Percentiles rank a stretch among this genome's conserved stretches.
phyloP scores from a whole-genome alignment of 1,284 basidiomycete species.

The Coriolopsis trogii region DNA sequence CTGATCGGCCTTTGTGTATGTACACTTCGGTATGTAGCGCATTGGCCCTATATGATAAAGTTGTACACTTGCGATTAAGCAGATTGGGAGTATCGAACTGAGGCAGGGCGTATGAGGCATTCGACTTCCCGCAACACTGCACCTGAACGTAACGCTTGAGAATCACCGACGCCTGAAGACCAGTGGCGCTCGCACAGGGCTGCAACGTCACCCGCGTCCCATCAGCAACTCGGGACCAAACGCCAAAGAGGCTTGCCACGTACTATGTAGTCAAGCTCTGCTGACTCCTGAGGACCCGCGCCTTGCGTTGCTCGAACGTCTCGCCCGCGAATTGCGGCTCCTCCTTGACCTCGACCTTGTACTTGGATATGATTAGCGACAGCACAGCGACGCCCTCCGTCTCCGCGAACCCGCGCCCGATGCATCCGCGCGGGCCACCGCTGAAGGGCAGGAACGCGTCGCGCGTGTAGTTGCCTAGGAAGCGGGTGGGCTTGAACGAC shows the following conservation, averaged over 20 bases:
- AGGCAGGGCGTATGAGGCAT: too few relatives aligned
- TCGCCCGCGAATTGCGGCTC: constrained; percentile 35
- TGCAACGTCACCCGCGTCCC: neutral
- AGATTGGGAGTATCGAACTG: too few relatives aligned
- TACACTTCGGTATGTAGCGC: too few relatives aligned
- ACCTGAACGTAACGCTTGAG: too few relatives aligned
- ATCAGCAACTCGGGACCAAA: neutral
- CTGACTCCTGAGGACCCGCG: constrained; percentile 26
- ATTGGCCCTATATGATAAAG: too few relatives aligned
- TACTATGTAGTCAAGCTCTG: constrained; percentile 21
- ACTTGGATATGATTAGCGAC: constrained; percentile 23
- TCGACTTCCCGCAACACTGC: too few relatives aligned
- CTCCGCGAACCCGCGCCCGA: constrained; percentile 42
- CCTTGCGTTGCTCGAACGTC: constrained; percentile 33
- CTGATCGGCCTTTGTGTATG: too few relatives aligned
- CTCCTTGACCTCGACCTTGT: constrained; percentile 30
- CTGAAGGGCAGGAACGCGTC: constrained; percentile 48
- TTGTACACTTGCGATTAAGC: too few relatives aligned
- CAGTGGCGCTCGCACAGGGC: constrained; percentile 19
- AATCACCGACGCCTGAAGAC: constrained; percentile 18
- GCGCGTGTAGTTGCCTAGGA: constrained; percentile 41
- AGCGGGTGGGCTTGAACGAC: constrained; percentile 44
- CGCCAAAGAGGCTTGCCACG: neutral
- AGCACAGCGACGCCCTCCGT: constrained; percentile 33
- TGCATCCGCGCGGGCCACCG: constrained; percentile 40